Evolutionary conservation across 768 basidiomycete genomes (phyloP), one percentile per base, ranked within the genome.

Genomic region (Brasilioporus rufonigricans): DNA sequence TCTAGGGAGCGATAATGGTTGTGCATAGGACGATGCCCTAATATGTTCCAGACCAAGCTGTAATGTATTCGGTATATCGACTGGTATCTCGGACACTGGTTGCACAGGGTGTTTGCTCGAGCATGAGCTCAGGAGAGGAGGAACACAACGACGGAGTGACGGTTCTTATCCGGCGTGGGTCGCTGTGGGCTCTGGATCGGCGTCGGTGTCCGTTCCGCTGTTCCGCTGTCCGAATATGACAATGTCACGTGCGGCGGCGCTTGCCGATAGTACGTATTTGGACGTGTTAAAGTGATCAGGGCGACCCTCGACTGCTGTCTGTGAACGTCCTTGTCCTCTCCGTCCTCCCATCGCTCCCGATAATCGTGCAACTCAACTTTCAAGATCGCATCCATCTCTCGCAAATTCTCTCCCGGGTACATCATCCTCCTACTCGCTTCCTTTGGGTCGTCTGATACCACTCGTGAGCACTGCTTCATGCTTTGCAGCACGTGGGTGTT

Each of bases 261-360:
- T 69, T 69, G 66, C 66, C 66, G 66, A 68, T 60, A 56, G 46
- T 5, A 55, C 61, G 45, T 53, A 64, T 64, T 64, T 66, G 60
- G 56, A 60, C 62, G 53, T 60, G 67, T 69, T 66, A 69, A 67
- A 69, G 66, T 66, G 67, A 69, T 67, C 66, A 65, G 49, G 57
- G 53, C 56, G 53, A 60, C 57, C 39, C 40, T 60, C 57, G 49
- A 50, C 60, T 9, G 46, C 57, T 56, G 56, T 51, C 57, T 55
- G 55, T 31, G 48, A 55, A 48, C 62, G 44, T 46, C 54, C 40
- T 61, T 41, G 61, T 57, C 50, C 26, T 63, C 55, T 26, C 5
- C 45, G 46, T 44, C 40, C 47, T 54, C 32, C 44, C 62, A 69
- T 68, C 64, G 55, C 50, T 49, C 56, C 46, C 35, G 55, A 54